A percentile compares a stretch with the other conserved stretches of the same genome.
phyloP scores from a whole-genome alignment of 2,329 filamentous ascomycete genomes.

The Penicillium sp. region DNA sequence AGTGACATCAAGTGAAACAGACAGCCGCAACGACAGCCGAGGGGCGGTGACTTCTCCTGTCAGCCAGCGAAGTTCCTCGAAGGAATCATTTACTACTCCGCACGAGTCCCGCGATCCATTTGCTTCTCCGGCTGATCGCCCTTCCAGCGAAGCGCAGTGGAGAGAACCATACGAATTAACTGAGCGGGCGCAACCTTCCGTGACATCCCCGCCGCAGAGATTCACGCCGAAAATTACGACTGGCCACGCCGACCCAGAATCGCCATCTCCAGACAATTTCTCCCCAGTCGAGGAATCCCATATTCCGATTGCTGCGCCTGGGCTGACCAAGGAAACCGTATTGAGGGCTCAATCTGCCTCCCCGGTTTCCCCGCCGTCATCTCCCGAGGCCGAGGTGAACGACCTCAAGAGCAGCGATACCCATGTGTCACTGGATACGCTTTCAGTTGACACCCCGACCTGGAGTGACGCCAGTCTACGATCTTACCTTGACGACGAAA shows the following conservation, averaged over 20 bases:
- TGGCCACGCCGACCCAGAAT: slow-evolving; percentile 36
- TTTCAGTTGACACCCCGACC: slow-evolving; percentile 59
- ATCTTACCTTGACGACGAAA: slow-evolving; percentile 86
- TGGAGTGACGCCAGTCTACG: slow-evolving; percentile 89
- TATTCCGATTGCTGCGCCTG: slow-evolving; percentile 55
- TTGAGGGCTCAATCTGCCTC: slow-evolving; percentile 65
- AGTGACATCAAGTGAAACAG: slow-evolving; percentile 34
- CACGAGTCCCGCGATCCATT: slow-evolving; percentile 15
- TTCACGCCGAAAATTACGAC: slow-evolving; percentile 25
- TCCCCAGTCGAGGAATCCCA: slow-evolving; percentile 55
- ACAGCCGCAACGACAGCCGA: slow-evolving; percentile 25
- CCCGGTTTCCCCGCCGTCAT: slow-evolving; percentile 63
- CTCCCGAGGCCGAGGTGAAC: slow-evolving; percentile 32
- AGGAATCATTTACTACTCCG: slow-evolving; percentile 26
- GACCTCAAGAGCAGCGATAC: slow-evolving; percentile 41
- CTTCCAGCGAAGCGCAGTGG: slow-evolving; percentile 25
- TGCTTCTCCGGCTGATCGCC: slow-evolving; percentile 26
- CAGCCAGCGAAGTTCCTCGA: slow-evolving; percentile 25
- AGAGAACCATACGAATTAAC: slow-evolving; percentile 13
- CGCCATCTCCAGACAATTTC: slow-evolving; percentile 69
- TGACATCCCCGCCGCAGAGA: slow-evolving; percentile 33
- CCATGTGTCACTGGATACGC: slow-evolving; percentile 57
- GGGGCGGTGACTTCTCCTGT: slow-evolving; percentile 23
- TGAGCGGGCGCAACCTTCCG: slow-evolving; percentile 25
- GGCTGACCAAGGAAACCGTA: slow-evolving; percentile 69